Conservation (phyloP, 2,329 filamentous ascomycete species). For the Neobulgaria alba region DNA sequence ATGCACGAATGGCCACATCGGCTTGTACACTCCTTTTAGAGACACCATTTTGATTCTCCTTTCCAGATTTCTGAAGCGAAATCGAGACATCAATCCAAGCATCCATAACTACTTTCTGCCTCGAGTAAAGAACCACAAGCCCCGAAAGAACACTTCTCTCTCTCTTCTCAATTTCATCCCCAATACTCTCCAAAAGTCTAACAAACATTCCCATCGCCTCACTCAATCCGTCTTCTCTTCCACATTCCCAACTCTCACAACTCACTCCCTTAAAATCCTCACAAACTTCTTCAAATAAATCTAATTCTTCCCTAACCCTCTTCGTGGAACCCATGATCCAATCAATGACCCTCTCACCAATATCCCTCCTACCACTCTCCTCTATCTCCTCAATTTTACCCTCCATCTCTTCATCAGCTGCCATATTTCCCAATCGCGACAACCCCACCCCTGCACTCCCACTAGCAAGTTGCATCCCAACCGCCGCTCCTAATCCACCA, state of each 20-base stretch:
- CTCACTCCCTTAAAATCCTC: constrained; percentile 2
- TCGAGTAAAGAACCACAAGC: constrained; percentile 1
- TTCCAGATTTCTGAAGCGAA: not conserved
- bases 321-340: not conserved
- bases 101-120: constrained; percentile 1
- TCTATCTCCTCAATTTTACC: not conserved
- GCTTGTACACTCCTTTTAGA: not conserved
- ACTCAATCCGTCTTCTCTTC: not conserved
- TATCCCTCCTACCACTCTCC: constrained; percentile 1
- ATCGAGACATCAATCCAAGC: not conserved
- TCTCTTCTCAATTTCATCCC: constrained; percentile 1
- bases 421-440: not conserved
- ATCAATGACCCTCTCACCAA: constrained; percentile 1
- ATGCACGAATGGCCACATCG: not conserved
- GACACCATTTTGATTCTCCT: not conserved
- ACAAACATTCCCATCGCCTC: constrained; percentile 1
- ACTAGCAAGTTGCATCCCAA: not conserved
- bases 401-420: not conserved
- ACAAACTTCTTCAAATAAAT: constrained; percentile 2
- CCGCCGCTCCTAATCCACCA: not conserved
- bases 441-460: constrained; percentile 1
- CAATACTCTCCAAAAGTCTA: constrained; percentile 1
- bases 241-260: constrained; percentile 1
- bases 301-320: not conserved
- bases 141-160: constrained; percentile 4